A percentile compares a stretch with the other conserved stretches of the same genome.
Evolutionary conservation across 345 rosid genomes (phyloP).

Genomic region (Gossypium stocksii): DNA sequence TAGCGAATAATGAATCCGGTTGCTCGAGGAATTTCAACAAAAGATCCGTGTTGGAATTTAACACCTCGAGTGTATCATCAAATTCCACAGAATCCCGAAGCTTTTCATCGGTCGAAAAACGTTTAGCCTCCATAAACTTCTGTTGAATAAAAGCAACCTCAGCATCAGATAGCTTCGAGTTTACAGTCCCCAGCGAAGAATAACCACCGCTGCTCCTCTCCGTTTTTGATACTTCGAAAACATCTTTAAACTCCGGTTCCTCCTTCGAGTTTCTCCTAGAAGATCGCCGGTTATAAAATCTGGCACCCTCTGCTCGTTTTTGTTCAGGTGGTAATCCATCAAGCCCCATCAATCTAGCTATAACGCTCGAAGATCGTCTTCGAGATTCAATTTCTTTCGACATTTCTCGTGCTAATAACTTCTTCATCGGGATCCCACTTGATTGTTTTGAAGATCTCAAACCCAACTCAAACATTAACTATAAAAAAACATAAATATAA

Average conservation of each 20-base stretch:
- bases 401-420: constrained; percentile 80
- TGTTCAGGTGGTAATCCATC: constrained; percentile 70
- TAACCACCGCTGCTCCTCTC: constrained; percentile 29
- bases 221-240: constrained; percentile 76
- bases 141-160: constrained; percentile 71
- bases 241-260: constrained; percentile 92
- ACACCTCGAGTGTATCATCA: constrained; percentile 66
- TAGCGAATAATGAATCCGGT: constrained; percentile 78
- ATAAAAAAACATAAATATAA: constrained; percentile 20
- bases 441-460: constrained; percentile 35
- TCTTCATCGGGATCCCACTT: constrained; percentile 60
- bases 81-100: constrained; percentile 77
- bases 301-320: constrained; percentile 35
- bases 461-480: constrained; percentile 45
- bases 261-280: constrained; percentile 63
- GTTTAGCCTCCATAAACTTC: constrained; percentile 77
- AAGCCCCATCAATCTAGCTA: constrained; percentile 94
- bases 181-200: constrained; percentile 28
- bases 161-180: constrained; percentile 44
- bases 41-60: constrained; percentile 79
- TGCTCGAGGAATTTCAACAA: constrained; percentile 81
- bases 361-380: constrained; percentile 69
- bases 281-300: constrained; percentile 45
- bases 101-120: constrained; percentile 67
- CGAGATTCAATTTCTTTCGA: constrained; percentile 63